Percentiles rank a stretch among this genome's conserved stretches.
These are phyloP conservation scores for Cordyceps cateniannulata DNA, from an alignment of 2,329 filamentous ascomycete species.

Conservation along the genomic window DNA sequence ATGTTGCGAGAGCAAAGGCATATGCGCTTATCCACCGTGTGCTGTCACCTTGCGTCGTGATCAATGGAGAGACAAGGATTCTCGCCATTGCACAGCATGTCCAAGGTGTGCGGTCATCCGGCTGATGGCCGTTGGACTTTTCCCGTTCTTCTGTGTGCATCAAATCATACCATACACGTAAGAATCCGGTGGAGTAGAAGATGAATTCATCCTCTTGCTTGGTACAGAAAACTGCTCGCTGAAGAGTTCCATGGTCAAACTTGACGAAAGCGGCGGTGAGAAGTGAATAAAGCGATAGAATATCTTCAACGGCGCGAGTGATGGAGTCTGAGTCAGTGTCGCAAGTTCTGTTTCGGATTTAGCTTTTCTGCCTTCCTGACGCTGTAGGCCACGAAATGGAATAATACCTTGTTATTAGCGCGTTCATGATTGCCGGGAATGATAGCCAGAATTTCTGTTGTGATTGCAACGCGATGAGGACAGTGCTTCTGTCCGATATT, in stretches of 20 bases:
- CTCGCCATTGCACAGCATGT: not conserved
- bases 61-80: not conserved
- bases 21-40: constrained; percentile 1
- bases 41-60: not conserved
- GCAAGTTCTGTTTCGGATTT: not conserved
- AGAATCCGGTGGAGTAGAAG: not conserved
- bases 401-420: not conserved
- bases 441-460: constrained; percentile 3
- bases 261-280: constrained; percentile 2
- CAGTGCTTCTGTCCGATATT: constrained; percentile 23
- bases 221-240: not conserved
- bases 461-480: not conserved
- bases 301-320: not conserved
- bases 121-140: not conserved
- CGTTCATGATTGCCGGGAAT: not conserved
- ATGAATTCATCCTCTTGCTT: not conserved
- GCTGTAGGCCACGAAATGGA: not conserved
- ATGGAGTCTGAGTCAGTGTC: not conserved
- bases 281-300: not conserved
- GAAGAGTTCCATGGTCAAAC: not conserved
- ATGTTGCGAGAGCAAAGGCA: not conserved
- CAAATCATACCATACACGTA: not conserved
- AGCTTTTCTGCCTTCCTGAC: not conserved
- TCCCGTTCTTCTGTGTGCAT: not conserved
- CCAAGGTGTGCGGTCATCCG: not conserved